Conservation (phyloP, 176 grass and related monocot species). For the Miscanthus lutarioriparius region DNA sequence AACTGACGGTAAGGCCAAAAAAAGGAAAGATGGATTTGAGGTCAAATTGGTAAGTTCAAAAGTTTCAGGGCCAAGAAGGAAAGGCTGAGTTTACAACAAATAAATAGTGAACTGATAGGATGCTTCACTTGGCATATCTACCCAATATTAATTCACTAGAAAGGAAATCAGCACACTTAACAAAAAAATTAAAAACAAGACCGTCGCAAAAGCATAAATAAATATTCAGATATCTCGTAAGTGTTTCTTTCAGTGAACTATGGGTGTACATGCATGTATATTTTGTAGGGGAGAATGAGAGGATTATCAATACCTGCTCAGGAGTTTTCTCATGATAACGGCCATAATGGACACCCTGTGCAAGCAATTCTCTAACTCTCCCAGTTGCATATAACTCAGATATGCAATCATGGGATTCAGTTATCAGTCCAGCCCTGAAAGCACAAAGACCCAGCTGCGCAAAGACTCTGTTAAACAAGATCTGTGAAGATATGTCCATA, state of each 20-base stretch:
- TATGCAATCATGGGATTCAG: conserved; percentile 78
- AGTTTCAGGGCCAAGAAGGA: no score
- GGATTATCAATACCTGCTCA: conserved; percentile 61
- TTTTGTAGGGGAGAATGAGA: neutral
- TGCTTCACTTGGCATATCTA: neutral
- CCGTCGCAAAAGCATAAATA: neutral
- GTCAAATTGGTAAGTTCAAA: no score
- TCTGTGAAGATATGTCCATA: conserved; percentile 95
- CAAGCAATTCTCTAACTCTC: conserved; percentile 89
- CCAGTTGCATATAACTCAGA: conserved; percentile 78
- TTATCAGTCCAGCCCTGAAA: conserved; percentile 87
- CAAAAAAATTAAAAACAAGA: neutral
- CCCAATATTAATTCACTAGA: neutral
- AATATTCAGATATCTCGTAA: neutral
- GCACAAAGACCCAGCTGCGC: conserved; percentile 83
- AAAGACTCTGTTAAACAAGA: conserved; percentile 89
- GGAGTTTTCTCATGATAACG: conserved; percentile 97
- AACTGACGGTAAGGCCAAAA: no score
- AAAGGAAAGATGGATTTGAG: no score
- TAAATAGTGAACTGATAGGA: neutral
- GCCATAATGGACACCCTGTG: conserved; percentile 77
- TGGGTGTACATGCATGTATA: neutral
- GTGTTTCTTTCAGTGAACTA: neutral
- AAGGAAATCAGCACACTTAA: neutral
- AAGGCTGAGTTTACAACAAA: neutral